Evolutionary conservation across 331 rosid genomes (phyloP).

Genomic region (Rosa hybrid): DNA sequence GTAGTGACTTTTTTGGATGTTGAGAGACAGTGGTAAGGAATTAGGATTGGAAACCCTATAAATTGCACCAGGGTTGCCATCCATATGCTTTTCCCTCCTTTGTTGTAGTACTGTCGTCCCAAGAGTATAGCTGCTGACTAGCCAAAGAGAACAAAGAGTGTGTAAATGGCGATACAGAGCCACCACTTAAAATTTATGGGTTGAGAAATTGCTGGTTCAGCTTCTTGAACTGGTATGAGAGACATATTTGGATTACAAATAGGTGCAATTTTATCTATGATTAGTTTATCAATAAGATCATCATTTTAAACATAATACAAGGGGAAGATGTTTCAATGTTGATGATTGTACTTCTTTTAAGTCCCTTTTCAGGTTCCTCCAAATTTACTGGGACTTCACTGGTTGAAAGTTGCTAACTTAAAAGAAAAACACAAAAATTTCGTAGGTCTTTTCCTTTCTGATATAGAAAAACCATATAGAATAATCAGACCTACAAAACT

Average conservation of each 20-base stretch:
- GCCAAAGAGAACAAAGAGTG: slow-evolving; percentile 32
- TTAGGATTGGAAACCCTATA: neutral
- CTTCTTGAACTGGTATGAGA: slow-evolving; percentile 18
- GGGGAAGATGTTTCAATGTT: neutral
- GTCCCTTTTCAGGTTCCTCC: neutral
- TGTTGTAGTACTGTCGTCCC: slow-evolving; percentile 42
- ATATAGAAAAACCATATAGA: neutral
- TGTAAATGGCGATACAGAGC: slow-evolving; percentile 22
- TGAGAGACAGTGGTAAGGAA: slow-evolving; percentile 2
- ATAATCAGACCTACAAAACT: neutral
- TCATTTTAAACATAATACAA: neutral
- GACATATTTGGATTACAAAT: neutral
- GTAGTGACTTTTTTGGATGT: neutral
- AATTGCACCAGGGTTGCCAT: neutral
- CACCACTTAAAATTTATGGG: slow-evolving; percentile 1
- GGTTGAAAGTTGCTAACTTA: neutral
- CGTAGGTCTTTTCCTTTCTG: neutral
- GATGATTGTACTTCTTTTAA: neutral
- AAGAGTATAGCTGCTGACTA: slow-evolving; percentile 45
- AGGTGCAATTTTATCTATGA: neutral
- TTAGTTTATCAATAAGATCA: neutral
- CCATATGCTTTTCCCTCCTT: slow-evolving; percentile 45
- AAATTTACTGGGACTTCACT: no score
- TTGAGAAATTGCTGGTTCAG: slow-evolving; percentile 15
- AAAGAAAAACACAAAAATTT: neutral